Evolutionary conservation across 176 grass and related monocot genomes (phyloP).

Genomic region (Thinopyrum elongatum): DNA sequence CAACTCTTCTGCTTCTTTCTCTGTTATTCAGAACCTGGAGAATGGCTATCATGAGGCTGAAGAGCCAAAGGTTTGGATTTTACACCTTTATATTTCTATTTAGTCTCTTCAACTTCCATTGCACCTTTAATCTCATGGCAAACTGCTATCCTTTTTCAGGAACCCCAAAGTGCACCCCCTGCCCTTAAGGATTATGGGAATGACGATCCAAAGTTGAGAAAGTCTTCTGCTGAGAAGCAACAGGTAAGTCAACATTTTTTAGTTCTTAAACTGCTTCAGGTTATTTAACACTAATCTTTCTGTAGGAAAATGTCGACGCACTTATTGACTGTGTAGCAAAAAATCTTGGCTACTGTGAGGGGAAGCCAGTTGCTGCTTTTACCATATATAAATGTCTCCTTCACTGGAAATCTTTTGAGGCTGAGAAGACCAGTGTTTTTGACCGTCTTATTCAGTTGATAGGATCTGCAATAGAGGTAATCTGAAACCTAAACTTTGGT

Average conservation of each 20-base stretch:
- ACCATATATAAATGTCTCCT: conserved; percentile 98
- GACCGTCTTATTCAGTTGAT: conserved; percentile 97
- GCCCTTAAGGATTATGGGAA: conserved; percentile 72
- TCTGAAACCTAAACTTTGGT: conserved; percentile 25
- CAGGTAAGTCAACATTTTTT: conserved; percentile 52
- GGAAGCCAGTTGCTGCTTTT: conserved; percentile 89
- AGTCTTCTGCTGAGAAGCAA: conserved; percentile 67
- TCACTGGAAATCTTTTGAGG: conserved; percentile 98
- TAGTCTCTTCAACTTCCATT: background rate
- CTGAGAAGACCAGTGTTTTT: conserved; percentile 95
- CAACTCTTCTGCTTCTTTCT: background rate
- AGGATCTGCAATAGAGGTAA: conserved; percentile 96
- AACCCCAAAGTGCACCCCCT: conserved; percentile 94
- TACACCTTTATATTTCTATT: conserved; percentile 1
- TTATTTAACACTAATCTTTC: conserved; percentile 31
- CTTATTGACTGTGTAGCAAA: conserved; percentile 72
- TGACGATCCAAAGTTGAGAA: conserved; percentile 66
- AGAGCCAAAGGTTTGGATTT: conserved; percentile 51
- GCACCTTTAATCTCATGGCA: conserved; percentile 19
- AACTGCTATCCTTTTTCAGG: conserved; percentile 46
- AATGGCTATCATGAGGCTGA: conserved; percentile 65
- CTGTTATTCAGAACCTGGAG: conserved; percentile 47
- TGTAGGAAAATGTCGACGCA: conserved; percentile 86
- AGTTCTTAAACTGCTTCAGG: conserved; percentile 31
- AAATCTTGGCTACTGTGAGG: conserved; percentile 83